Percentiles rank a stretch among this genome's conserved stretches.
Evolutionary conservation across 192 early-diverging fungal species (phyloP).

Genomic region (Martensiomyces pterosporus): DNA sequence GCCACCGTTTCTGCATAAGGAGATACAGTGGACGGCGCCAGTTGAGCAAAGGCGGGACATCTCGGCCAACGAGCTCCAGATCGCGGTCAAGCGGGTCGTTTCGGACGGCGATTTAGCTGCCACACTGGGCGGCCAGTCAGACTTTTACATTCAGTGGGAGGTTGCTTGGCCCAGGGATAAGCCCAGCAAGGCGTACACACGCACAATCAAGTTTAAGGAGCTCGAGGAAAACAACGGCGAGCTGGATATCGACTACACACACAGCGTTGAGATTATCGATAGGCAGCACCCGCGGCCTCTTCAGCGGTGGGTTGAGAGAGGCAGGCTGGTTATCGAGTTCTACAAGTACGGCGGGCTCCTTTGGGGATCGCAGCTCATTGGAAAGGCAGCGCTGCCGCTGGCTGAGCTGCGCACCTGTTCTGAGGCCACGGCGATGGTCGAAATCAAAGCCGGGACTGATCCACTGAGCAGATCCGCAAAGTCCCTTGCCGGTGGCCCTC

Average conservation of each 20-base stretch:
- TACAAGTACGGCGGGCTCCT: conserved; percentile 44
- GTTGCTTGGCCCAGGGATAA: conserved; percentile 37
- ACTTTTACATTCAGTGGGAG: conserved; percentile 48
- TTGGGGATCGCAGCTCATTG: conserved; percentile 48
- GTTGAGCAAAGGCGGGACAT: conserved; percentile 42
- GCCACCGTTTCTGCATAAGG: conserved; percentile 31
- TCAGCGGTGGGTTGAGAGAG: conserved; percentile 38
- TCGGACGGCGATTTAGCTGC: conserved; percentile 41
- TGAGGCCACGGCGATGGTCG: conserved; percentile 23
- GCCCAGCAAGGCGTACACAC: conserved; percentile 26
- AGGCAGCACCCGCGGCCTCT: conserved; percentile 30
- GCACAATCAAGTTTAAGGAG: conserved; percentile 30
- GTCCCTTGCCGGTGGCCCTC: conserved; percentile 29
- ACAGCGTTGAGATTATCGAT: conserved; percentile 32
- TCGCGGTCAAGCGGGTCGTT: conserved; percentile 24
- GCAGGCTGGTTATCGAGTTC: conserved; percentile 32
- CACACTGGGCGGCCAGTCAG: conserved; percentile 23
- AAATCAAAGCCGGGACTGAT: conserved; percentile 21
- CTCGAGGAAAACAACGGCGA: conserved; percentile 29
- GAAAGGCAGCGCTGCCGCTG: conserved; percentile 35
- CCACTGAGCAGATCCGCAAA: conserved; percentile 14
- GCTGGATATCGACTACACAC: conserved; percentile 16
- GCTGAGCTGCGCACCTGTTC: conserved; percentile 28
- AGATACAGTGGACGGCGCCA: conserved; percentile 31
- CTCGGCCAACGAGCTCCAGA: conserved; percentile 32